A percentile compares a stretch with the other conserved stretches of the same genome.
Evolutionary conservation across 2,329 filamentous ascomycete genomes (phyloP).

Genomic region (Neurospora crassa): DNA sequence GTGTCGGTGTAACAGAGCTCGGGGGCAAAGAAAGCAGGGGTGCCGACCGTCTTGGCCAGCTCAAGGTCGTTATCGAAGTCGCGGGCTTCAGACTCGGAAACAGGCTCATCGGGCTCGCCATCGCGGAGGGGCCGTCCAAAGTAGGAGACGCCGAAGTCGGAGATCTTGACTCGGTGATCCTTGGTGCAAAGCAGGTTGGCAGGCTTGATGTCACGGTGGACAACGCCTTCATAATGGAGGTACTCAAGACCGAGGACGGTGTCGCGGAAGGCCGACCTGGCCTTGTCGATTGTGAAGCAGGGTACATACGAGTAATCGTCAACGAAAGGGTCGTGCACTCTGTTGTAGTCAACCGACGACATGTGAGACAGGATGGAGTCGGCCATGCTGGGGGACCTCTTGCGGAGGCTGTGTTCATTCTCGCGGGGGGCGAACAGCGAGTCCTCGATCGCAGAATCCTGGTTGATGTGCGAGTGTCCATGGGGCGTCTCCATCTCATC

Average conservation of each 20-base stretch:
- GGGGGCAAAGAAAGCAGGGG: slow-evolving; percentile 93
- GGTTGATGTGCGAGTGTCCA: slow-evolving; percentile 38
- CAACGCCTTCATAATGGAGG: slow-evolving; percentile 77
- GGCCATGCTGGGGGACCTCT: slow-evolving; percentile 69
- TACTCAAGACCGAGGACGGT: slow-evolving; percentile 91
- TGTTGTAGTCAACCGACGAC: slow-evolving; percentile 54
- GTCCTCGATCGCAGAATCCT: slow-evolving; percentile 53
- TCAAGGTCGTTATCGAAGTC: slow-evolving; percentile 91
- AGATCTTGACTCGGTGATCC: slow-evolving; percentile 88
- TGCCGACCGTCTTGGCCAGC: slow-evolving; percentile 95
- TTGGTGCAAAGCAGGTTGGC: slow-evolving; percentile 85
- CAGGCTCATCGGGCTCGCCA: slow-evolving; percentile 66
- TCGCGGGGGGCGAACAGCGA: slow-evolving; percentile 67
- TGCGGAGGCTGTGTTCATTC: slow-evolving; percentile 48
- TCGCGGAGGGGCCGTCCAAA: slow-evolving; percentile 82
- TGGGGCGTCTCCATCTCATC: slow-evolving; percentile 46
- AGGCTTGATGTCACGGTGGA: slow-evolving; percentile 77
- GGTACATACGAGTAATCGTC: slow-evolving; percentile 92
- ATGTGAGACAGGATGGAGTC: slow-evolving; percentile 66
- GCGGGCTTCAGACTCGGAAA: slow-evolving; percentile 70
- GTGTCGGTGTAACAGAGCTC: slow-evolving; percentile 87
- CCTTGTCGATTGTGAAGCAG: slow-evolving; percentile 77
- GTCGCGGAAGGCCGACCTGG: slow-evolving; percentile 79
- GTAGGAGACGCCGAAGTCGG: slow-evolving; percentile 97
- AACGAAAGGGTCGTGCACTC: slow-evolving; percentile 56